Evolutionary conservation across 306 rosid genomes (phyloP).

Genomic region (Quillaja saponaria): DNA sequence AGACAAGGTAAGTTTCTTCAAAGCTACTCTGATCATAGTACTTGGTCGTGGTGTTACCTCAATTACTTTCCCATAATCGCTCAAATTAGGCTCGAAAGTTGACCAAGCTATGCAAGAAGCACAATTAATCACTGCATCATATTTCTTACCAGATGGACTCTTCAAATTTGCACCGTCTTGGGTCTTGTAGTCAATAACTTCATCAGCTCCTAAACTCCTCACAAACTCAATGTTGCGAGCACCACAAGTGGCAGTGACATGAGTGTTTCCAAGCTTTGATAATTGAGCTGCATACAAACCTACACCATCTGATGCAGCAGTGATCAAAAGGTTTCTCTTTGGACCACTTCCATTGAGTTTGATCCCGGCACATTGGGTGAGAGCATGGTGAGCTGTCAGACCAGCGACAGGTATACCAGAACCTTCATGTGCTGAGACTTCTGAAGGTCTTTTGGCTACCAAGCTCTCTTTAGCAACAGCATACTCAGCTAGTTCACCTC

Average conservation of each 20-base stretch:
- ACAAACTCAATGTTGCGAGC: constrained; percentile 67
- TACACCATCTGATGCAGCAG: constrained; percentile 91
- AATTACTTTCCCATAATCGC: constrained; percentile 24
- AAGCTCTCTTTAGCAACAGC: constrained; percentile 47
- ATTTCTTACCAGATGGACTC: constrained; percentile 70
- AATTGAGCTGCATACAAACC: constrained; percentile 80
- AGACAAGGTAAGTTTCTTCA: too few relatives aligned
- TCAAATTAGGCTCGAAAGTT: constrained; percentile 20
- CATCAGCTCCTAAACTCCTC: constrained; percentile 75
- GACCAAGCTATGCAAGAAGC: constrained; percentile 17
- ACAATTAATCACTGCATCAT: constrained; percentile 69
- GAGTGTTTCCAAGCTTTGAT: constrained; percentile 79
- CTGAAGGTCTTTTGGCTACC: constrained; percentile 49
- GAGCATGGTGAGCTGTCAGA: constrained; percentile 62
- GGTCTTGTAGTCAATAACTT: constrained; percentile 77
- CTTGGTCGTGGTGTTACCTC: constrained; percentile 39
- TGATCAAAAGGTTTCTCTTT: constrained; percentile 54
- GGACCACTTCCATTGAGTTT: constrained; percentile 54
- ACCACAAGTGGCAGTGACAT: constrained; percentile 82
- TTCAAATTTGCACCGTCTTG: constrained; percentile 64
- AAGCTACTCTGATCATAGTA: too few relatives aligned
- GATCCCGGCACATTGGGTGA: constrained; percentile 52
- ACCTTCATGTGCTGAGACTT: constrained; percentile 53
- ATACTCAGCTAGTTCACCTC: constrained; percentile 79
- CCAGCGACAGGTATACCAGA: constrained; percentile 67